Evolutionary conservation across 352 stramenopile species (phyloP).

Genomic region (Phytophthora melonis): DNA sequence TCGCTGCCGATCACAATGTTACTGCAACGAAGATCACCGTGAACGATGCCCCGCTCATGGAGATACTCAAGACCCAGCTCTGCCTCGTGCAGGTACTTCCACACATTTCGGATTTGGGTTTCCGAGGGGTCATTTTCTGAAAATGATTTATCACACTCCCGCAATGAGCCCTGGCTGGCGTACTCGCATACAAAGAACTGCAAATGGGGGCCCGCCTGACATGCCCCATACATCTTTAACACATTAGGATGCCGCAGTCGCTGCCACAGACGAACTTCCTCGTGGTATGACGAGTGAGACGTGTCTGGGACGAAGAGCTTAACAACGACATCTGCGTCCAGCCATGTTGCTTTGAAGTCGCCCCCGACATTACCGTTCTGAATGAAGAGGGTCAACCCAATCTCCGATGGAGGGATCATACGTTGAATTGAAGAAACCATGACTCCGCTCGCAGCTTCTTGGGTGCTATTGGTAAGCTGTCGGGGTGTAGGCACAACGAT

Average conservation of each 20-base stretch:
- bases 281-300: not conserved
- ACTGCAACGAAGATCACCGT: not conserved
- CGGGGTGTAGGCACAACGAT: not conserved
- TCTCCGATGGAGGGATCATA: not conserved
- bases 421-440: not conserved
- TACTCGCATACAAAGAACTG: not conserved
- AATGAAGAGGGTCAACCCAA: not conserved
- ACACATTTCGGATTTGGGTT: not conserved
- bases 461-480: not conserved
- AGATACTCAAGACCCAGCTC: constrained; percentile 12
- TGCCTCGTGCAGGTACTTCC: constrained; percentile 10
- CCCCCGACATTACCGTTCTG: not conserved
- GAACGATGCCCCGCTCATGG: constrained; percentile 19
- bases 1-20: constrained; percentile 26
- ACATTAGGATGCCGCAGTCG: not conserved
- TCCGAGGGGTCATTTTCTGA: too few relatives aligned
- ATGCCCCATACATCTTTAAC: not conserved
- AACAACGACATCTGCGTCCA: constrained; percentile 28
- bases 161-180: not conserved
- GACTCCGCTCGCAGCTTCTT: too few relatives aligned
- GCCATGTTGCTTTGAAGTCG: not conserved
- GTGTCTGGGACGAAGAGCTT: not conserved
- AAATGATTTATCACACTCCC: not conserved
- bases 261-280: not conserved
- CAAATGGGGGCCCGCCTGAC: constrained; percentile 6